Percentiles rank a stretch among this genome's conserved stretches.
phyloP scores from a whole-genome alignment of 2,329 filamentous ascomycete genomes.

The Emericellopsis cladophorae region DNA sequence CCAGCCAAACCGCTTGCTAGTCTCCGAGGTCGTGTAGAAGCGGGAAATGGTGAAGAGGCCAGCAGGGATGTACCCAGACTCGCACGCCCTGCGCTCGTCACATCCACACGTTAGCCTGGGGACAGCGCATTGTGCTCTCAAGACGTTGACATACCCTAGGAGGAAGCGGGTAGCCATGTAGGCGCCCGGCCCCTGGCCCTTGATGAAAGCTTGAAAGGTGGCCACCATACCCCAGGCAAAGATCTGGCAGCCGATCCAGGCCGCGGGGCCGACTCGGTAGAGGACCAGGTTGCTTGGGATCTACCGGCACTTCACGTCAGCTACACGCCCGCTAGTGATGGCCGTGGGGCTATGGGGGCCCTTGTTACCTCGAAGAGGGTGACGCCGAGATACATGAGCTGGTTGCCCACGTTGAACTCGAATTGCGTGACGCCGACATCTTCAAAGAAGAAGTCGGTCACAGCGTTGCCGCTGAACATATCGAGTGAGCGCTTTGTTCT shows the following conservation, averaged over 20 bases:
- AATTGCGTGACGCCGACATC: constrained; percentile 33
- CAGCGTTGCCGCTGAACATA: constrained; percentile 20
- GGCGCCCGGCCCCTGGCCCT: background rate
- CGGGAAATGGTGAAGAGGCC: constrained; percentile 7
- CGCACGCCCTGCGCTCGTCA: background rate
- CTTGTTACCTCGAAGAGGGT: constrained; percentile 21
- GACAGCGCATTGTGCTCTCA: too few species aligned
- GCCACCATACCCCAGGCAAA: constrained; percentile 8
- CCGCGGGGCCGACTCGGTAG: constrained; percentile 3
- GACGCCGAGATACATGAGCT: constrained; percentile 30
- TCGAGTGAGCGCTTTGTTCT: too few species aligned
- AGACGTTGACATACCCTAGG: constrained; percentile 5
- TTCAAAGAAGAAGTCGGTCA: constrained; percentile 32
- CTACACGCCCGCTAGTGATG: too few species aligned
- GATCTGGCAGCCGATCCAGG: constrained; percentile 6
- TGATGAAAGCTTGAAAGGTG: constrained; percentile 5
- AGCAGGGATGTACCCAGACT: constrained; percentile 10
- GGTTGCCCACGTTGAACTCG: constrained; percentile 34
- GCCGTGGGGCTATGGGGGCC: too few species aligned
- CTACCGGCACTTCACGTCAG: too few species aligned
- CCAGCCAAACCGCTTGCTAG: constrained; percentile 6
- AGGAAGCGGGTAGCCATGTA: constrained; percentile 9
- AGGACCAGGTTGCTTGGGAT: constrained; percentile 6
- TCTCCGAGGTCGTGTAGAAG: constrained; percentile 9
- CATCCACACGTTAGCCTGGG: too few species aligned